phyloP scores from a whole-genome alignment of 2,329 filamentous ascomycete genomes.

The Paecilomyces variotii region DNA sequence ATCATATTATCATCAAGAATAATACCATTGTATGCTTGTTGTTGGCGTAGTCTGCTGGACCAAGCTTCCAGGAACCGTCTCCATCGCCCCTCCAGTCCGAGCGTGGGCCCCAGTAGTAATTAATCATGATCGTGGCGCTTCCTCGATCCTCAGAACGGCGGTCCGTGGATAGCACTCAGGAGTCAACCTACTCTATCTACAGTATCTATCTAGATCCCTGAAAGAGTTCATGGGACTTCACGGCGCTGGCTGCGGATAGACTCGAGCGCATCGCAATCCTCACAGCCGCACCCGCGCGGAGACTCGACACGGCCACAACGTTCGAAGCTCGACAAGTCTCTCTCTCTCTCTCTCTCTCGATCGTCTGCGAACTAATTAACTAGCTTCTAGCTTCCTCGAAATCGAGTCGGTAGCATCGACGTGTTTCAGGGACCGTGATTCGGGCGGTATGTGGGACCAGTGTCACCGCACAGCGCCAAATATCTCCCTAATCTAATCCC shows the following conservation, averaged over 20 bases:
- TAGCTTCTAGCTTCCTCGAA: background rate
- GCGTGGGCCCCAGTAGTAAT: background rate
- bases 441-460: constrained; percentile 2
- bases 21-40: background rate
- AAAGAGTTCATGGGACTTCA: background rate
- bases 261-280: too few relatives aligned
- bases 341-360: background rate
- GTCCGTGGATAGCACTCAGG: too few relatives aligned
- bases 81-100: background rate
- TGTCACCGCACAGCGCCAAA: constrained; percentile 1
- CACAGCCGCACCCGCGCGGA: background rate
- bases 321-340: background rate
- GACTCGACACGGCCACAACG: background rate
- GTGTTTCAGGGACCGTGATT: constrained; percentile 4
- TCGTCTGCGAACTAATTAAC: background rate
- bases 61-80: background rate
- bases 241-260: background rate
- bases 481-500: constrained; percentile 1
- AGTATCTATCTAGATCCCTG: background rate
- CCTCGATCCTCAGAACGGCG: background rate
- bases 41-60: background rate
- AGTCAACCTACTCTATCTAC: too few relatives aligned
- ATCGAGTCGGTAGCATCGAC: constrained; percentile 1
- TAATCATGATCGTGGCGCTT: background rate
- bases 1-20: background rate